These are phyloP conservation scores for Moricandia arvensis DNA, from an alignment of 345 rosid genomes.

Conservation along the genomic window DNA sequence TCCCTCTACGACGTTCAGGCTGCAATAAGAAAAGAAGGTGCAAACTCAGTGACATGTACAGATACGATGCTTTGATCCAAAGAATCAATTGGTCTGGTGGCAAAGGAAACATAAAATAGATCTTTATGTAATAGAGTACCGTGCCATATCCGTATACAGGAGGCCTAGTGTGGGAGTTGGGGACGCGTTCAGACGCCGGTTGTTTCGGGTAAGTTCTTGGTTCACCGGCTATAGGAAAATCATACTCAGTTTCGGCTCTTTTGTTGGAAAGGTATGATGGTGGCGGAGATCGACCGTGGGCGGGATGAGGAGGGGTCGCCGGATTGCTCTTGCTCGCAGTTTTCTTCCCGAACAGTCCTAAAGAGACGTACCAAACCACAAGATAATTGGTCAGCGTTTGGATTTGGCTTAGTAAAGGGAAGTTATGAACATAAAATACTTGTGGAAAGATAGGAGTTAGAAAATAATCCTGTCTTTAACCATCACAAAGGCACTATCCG, in stretches of 20 bases:
- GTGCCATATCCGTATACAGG: constrained; percentile 24
- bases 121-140: constrained; percentile 3
- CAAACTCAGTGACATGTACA: constrained; percentile 3
- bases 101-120: neutral
- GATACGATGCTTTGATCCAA: neutral
- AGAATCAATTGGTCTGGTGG: neutral
- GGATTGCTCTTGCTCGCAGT: constrained; percentile 24
- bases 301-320: constrained; percentile 12
- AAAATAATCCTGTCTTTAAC: neutral
- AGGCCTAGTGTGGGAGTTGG: constrained; percentile 35
- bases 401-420: neutral
- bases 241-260: constrained; percentile 22
- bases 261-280: constrained; percentile 20
- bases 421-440: neutral
- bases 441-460: neutral
- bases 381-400: constrained; percentile 4
- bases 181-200: constrained; percentile 35
- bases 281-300: constrained; percentile 8
- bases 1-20: constrained; percentile 33
- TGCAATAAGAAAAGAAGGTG: neutral
- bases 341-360: constrained; percentile 30
- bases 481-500: no score
- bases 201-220: constrained; percentile 21
- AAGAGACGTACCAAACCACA: neutral
- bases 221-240: constrained; percentile 12